Percentiles rank a stretch among this genome's conserved stretches.
These are phyloP conservation scores for Hypoxylon sp. DNA, from an alignment of 2,329 filamentous ascomycete genomes.

Conservation along the genomic window DNA sequence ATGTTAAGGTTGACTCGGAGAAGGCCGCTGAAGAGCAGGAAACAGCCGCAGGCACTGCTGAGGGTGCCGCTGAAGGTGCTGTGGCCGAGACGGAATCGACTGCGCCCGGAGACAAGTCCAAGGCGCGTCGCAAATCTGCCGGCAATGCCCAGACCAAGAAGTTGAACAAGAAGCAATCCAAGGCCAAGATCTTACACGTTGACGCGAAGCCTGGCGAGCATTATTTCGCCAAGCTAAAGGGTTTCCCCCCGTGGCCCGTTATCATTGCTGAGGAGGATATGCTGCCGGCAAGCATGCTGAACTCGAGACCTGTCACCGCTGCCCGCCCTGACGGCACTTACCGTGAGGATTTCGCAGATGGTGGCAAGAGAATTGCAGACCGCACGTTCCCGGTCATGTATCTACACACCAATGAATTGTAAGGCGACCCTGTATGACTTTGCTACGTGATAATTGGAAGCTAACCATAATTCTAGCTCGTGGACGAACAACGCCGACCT, in stretches of 20 bases:
- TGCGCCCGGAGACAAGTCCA: constrained; percentile 53
- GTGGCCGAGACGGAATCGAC: constrained; percentile 39
- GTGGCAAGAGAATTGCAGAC: constrained; percentile 87
- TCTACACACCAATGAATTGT: constrained; percentile 96
- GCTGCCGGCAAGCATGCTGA: constrained; percentile 84
- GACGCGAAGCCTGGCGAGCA: constrained; percentile 92
- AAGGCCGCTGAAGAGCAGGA: constrained; percentile 39
- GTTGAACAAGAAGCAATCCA: constrained; percentile 87
- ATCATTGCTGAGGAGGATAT: constrained; percentile 96
- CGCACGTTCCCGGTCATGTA: constrained; percentile 97
- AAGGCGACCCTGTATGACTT: constrained; percentile 62
- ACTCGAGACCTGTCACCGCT: constrained; percentile 86
- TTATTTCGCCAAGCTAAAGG: constrained; percentile 94
- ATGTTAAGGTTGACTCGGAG: constrained; percentile 41
- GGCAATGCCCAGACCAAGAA: constrained; percentile 81
- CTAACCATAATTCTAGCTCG: constrained; percentile 69
- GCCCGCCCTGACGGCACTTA: constrained; percentile 87
- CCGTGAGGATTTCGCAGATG: constrained; percentile 87
- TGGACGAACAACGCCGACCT: constrained; percentile 93
- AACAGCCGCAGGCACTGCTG: constrained; percentile 34
- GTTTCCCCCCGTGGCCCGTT: constrained; percentile 93
- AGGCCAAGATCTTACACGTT: constrained; percentile 77
- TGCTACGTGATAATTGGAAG: constrained; percentile 24
- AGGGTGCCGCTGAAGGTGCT: constrained; percentile 37
- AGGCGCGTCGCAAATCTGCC: constrained; percentile 80